Evolutionary conservation across 495 filamentous ascomycete species (phyloP), one percentile per base, ranked within the genome.

Genomic region (Penicillium canescens): DNA sequence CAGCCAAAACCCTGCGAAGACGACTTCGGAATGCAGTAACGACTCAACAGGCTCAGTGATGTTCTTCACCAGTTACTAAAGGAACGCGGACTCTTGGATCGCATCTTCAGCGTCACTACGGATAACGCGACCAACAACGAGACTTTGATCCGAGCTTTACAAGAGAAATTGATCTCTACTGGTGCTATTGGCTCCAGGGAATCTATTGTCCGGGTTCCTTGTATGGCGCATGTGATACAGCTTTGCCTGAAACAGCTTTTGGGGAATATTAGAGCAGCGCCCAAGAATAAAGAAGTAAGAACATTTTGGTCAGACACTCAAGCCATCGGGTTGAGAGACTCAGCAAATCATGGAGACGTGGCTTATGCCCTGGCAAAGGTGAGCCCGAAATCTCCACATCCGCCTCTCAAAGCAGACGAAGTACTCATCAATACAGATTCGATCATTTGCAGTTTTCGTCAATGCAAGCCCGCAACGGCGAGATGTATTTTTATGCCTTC

Each of bases 51-150:
- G 23, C 51, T 47, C 3, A 54, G 23, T 24, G 36, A 54, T 21
- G 34, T 54, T 12, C 42, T 47, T 3, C 35, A 13, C 33, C 36
- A 54, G 43, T 23, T 54, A 24, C 35, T 54, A 2, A 46, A 46
- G 43, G 51, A 54, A 20, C 12, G 36, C 3, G 4, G 8, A 41
- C 51, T 54, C 14, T n/a, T 50, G 11, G 34, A 54, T 54, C 37
- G 51, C 24, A 54, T 54, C 35, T 54, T 54, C n/a, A 54, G 51
- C 10, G 26, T 57, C 2, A 52, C 47, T 34, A 56, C 45, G 16
- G 39, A 56, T 28, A 56, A 49, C 20, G 24, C 42, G 20, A 48
- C 36, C 4, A 52, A 47, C 24, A 53, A 57, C 23, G 14, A 52
- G 12, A 48, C 49, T 9, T 26, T 57, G 6, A 54, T 50, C 34